phyloP scores from a whole-genome alignment of 1,284 basidiomycete genomes.

The Neonothopanus nambi region DNA sequence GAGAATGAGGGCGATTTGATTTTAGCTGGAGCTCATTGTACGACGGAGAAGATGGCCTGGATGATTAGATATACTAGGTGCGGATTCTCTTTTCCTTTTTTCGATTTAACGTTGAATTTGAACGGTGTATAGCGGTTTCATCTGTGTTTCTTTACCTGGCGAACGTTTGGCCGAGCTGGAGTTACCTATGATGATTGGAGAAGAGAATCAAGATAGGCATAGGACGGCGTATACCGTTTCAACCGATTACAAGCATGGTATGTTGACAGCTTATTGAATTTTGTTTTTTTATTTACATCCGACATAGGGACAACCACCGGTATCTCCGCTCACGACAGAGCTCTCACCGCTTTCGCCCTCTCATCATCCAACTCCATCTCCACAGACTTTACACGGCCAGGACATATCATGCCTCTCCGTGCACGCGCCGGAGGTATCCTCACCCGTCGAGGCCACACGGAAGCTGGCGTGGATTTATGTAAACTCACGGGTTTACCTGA shows the following conservation, averaged over 20 bases:
- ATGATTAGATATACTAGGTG: conserved; percentile 96
- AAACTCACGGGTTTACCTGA: conserved; percentile 72
- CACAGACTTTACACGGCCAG: conserved; percentile 89
- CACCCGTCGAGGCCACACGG: conserved; percentile 90
- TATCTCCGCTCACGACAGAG: conserved; percentile 95
- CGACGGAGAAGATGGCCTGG: conserved; percentile 98
- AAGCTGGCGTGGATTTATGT: conserved; percentile 89
- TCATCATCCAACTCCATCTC: conserved; percentile 59
- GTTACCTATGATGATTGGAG: conserved; percentile 91
- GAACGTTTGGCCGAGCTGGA: conserved; percentile 79
- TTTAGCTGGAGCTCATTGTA: conserved; percentile 78
- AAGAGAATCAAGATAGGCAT: conserved; percentile 87
- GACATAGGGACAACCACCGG: conserved; percentile 88
- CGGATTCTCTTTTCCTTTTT: no score
- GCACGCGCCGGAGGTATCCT: conserved; percentile 86
- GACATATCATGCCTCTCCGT: conserved; percentile 93
- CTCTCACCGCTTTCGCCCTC: conserved; percentile 83
- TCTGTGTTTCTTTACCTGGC: conserved; percentile 86
- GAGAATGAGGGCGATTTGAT: conserved; percentile 97
- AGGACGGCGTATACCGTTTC: conserved; percentile 98
- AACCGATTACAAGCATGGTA: conserved; percentile 88
- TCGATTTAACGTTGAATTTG: no score
- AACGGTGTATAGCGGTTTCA: no score
- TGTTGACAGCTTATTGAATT: conserved; percentile 23
- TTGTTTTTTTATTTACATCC: neutral